Evolutionary conservation across 441 rosid species (phyloP), one percentile per base, ranked within the genome.

Genomic region (Adansonia grandidieri): DNA sequence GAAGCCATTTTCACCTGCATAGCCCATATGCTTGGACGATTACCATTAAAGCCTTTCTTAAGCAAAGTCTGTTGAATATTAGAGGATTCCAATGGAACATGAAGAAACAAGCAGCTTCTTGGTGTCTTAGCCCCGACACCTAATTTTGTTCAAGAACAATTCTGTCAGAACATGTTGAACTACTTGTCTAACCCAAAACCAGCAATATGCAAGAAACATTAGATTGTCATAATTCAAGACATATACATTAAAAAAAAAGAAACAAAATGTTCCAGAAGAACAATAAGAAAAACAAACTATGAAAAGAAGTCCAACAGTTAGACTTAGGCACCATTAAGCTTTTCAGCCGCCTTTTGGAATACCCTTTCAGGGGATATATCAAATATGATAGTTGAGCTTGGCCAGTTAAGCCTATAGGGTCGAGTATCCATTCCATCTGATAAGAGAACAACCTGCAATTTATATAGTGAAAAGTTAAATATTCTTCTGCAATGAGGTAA

Each of bases 401-500:
- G 98, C 97, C 98, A 96, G 22, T 86, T 88, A 71, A 96, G 97
- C 82, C 99, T 88, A 80, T 89, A 96, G 19, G 97, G 98, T 53
- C 97, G 87, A 85, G 99, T 96, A 76, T 92, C 98, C 98, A 94
- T 91, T 17, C 99, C 99, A 84, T 96, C 97, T 19, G 97, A 87
- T 75, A 96, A 84, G 81, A 96, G 78, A 77, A 96, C 97, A 88
- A 94, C 94, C 98, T 94, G 90, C 88, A 87, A 15, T n/a, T 77
- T 44, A 77, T 14, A 11, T 53, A 76, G 72, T 77, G 74, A 71
- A 28, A 77, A 63, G 64, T 60, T n/a, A 75, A 73, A 70, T 40
- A 19, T 68, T 40, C 54, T 53, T 14, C 15, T 74, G 58, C 73
- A 60, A 74, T 6, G 48, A 58, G 58, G 3, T 8, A 9, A n/a